Evolutionary conservation across 192 early-diverging fungal species (phyloP).

Genomic region (Chytriomyces sp.): DNA sequence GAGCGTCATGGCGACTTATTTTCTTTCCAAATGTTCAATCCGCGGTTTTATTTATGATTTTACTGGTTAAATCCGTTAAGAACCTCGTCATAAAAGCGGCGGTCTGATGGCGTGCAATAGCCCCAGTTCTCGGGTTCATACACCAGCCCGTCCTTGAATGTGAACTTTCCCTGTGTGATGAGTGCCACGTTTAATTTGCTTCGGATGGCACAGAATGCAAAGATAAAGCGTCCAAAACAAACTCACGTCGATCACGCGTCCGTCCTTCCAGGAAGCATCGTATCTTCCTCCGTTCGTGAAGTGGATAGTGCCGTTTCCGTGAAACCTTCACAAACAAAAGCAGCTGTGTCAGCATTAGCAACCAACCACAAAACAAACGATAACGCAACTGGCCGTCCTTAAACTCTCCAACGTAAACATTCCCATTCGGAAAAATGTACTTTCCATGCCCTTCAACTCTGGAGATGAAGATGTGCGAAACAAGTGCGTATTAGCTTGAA

Average conservation of each 20-base stretch:
- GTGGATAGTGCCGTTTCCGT: constrained; percentile 61
- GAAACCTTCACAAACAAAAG: constrained; percentile 48
- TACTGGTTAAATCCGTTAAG: constrained; percentile 51
- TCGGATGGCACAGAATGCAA: background rate
- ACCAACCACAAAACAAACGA: background rate
- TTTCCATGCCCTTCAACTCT: constrained; percentile 63
- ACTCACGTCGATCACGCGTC: constrained; percentile 51
- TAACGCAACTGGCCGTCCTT: constrained; percentile 60
- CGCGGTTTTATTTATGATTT: background rate
- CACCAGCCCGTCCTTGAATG: constrained; percentile 59
- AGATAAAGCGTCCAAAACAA: background rate
- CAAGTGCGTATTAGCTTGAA: background rate
- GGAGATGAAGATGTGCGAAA: background rate
- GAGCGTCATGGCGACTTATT: background rate
- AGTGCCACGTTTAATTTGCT: too few species aligned
- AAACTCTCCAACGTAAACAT: constrained; percentile 61
- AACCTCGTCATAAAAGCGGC: constrained; percentile 60
- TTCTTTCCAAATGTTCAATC: background rate
- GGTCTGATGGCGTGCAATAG: constrained; percentile 59
- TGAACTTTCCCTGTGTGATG: constrained; percentile 53
- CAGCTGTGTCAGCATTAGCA: background rate
- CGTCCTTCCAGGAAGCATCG: constrained; percentile 58
- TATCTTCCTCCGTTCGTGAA: constrained; percentile 59
- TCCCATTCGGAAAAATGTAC: constrained; percentile 61
- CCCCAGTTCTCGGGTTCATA: constrained; percentile 58